phyloP scores from a whole-genome alignment of 257 asterid genomes.

The Solanum medicagineum region DNA sequence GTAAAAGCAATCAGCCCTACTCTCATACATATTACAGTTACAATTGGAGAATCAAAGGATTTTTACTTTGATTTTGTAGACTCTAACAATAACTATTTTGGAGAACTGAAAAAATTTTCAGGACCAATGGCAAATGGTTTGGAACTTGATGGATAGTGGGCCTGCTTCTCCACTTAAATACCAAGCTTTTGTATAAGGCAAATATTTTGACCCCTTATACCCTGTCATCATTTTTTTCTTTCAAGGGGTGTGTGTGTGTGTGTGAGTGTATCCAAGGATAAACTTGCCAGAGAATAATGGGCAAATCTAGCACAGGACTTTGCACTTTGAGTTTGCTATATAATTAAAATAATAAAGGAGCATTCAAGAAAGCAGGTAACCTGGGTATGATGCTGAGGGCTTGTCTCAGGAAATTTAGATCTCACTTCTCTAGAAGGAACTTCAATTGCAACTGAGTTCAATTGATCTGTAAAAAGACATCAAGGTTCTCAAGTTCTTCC shows the following conservation, averaged over 20 bases:
- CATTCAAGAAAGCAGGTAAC: constrained; percentile 22
- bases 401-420: constrained; percentile 10
- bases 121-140: not conserved
- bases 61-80: not conserved
- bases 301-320: not conserved
- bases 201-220: not conserved
- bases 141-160: not conserved
- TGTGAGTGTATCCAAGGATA: not conserved
- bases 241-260: not conserved
- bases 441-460: constrained; percentile 15
- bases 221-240: not conserved
- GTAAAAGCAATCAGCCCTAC: not conserved
- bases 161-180: not conserved
- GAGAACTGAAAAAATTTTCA: not conserved
- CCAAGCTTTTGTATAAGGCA: not conserved
- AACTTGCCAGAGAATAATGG: not conserved
- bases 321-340: not conserved
- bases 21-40: not conserved
- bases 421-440: constrained; percentile 16
- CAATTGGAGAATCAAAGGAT: not conserved
- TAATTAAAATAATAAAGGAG: constrained; percentile 3
- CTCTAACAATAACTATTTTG: not conserved
- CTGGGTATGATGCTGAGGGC: constrained; percentile 28
- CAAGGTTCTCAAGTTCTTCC: not conserved
- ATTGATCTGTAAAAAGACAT: constrained; percentile 16